Evolutionary conservation across 164 flowering plant genomes (phyloP).

Genomic region (Dillenia suffruticosa): DNA sequence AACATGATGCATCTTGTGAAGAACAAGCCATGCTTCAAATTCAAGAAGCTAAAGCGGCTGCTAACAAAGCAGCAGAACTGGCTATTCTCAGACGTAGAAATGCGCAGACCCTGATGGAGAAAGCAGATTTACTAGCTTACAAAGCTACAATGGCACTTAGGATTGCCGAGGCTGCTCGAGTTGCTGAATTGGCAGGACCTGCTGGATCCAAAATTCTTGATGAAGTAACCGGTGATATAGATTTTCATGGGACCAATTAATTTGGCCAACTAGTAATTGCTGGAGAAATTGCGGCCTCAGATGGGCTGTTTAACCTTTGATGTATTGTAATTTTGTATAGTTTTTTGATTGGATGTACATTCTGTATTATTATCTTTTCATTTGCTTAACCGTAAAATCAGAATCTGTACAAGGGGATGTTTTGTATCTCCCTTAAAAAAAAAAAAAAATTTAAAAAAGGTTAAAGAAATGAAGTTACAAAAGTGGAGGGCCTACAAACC

Average conservation of each 20-base stretch:
- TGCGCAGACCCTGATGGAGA: constrained; percentile 67
- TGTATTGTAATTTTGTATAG: constrained; percentile 31
- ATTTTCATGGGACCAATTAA: background rate
- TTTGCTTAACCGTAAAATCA: background rate
- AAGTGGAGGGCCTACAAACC: too few relatives aligned
- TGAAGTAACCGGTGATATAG: constrained; percentile 1
- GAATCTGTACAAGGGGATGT: too few relatives aligned
- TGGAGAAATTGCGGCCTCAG: constrained; percentile 8
- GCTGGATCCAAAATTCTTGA: constrained; percentile 19
- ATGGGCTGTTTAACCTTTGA: constrained; percentile 10
- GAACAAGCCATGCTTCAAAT: constrained; percentile 29
- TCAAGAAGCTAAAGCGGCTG: constrained; percentile 48
- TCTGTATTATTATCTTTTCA: constrained; percentile 14
- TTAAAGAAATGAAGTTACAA: too few relatives aligned
- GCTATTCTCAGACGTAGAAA: constrained; percentile 54
- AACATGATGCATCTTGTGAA: constrained; percentile 25
- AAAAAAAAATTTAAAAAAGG: background rate
- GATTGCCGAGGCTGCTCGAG: constrained; percentile 53
- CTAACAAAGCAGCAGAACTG: constrained; percentile 22
- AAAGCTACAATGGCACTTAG: constrained; percentile 61
- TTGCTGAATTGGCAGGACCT: constrained; percentile 21
- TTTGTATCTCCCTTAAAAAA: too few relatives aligned
- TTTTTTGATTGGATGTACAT: constrained; percentile 31
- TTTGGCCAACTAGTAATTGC: constrained; percentile 2
- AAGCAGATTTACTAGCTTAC: constrained; percentile 64